Conservation (phyloP, 371 early-diverging fungal species). For the Haplosporangium sp. region DNA sequence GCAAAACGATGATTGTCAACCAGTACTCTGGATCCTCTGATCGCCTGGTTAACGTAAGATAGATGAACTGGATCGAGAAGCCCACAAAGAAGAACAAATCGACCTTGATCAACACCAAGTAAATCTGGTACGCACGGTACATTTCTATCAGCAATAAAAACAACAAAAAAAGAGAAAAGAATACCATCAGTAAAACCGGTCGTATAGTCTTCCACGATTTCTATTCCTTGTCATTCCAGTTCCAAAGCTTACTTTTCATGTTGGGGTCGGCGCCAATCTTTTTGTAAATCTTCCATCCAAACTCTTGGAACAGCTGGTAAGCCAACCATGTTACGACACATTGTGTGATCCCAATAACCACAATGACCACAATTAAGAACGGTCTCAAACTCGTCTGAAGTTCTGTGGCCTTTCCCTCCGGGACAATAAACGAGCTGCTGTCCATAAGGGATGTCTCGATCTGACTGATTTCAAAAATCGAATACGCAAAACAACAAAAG, state of each 20-base stretch:
- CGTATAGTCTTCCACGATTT: neutral
- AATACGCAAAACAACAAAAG: conserved; percentile 80
- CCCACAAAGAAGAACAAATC: conserved; percentile 90
- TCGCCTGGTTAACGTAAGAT: conserved; percentile 70
- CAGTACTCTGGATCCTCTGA: conserved; percentile 69
- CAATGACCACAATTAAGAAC: conserved; percentile 32
- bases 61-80: conserved; percentile 88
- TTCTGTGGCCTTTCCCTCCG: neutral
- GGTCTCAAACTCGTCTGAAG: conserved; percentile 13
- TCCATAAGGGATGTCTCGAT: conserved; percentile 47
- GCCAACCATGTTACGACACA: conserved; percentile 39
- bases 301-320: conserved; percentile 80
- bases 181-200: neutral
- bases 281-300: conserved; percentile 96
- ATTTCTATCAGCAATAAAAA: conserved; percentile 64
- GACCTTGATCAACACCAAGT: conserved; percentile 88
- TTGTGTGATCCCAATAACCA: conserved; percentile 43
- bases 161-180: conserved; percentile 1
- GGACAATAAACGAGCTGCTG: conserved; percentile 11
- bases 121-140: conserved; percentile 90
- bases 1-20: conserved; percentile 84
- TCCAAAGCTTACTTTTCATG: conserved; percentile 79
- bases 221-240: neutral
- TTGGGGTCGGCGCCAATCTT: conserved; percentile 92
- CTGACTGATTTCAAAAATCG: conserved; percentile 68